Evolutionary conservation across 208 protist species (phyloP).

Genomic region (Trypanosomatidae sp.): DNA sequence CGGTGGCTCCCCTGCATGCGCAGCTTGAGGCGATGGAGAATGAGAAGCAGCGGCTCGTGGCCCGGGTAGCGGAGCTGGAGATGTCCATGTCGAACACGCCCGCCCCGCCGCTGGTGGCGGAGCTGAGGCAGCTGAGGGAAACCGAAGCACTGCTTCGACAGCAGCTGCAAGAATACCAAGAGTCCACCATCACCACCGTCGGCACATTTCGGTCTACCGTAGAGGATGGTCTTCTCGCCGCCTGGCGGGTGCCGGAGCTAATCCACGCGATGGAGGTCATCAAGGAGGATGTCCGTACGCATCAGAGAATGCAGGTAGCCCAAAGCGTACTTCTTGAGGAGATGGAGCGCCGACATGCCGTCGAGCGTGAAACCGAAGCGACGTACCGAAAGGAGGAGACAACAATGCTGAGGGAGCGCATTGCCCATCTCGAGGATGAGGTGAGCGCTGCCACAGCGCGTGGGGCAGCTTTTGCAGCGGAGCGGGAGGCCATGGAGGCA

Average conservation of each 20-base stretch:
- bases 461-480: slow-evolving; percentile 13
- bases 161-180: slow-evolving; percentile 40
- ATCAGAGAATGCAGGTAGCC: slow-evolving; percentile 17
- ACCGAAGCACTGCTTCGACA: slow-evolving; percentile 49
- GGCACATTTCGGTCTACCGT: slow-evolving; percentile 28
- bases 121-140: slow-evolving; percentile 58
- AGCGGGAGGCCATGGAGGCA: slow-evolving; percentile 15
- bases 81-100: slow-evolving; percentile 32
- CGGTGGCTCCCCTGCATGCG: slow-evolving; percentile 41
- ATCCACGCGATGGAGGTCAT: slow-evolving; percentile 29
- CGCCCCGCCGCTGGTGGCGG: slow-evolving; percentile 45
- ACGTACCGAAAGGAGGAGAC: slow-evolving; percentile 19
- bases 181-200: slow-evolving; percentile 21
- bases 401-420: slow-evolving; percentile 22
- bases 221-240: slow-evolving; percentile 25
- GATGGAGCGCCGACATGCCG: slow-evolving; percentile 19
- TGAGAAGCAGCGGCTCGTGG: slow-evolving; percentile 40
- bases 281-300: slow-evolving; percentile 25
- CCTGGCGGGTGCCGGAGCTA: slow-evolving; percentile 22
- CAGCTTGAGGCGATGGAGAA: slow-evolving; percentile 48
- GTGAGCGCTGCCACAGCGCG: slow-evolving; percentile 22
- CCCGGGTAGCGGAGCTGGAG: slow-evolving; percentile 40
- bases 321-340: slow-evolving; percentile 28
- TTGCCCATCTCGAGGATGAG: slow-evolving; percentile 14
- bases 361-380: slow-evolving; percentile 27